Evolutionary conservation across 2,329 filamentous ascomycete species (phyloP).

Genomic region (Talaromyces albobiverticillius): DNA sequence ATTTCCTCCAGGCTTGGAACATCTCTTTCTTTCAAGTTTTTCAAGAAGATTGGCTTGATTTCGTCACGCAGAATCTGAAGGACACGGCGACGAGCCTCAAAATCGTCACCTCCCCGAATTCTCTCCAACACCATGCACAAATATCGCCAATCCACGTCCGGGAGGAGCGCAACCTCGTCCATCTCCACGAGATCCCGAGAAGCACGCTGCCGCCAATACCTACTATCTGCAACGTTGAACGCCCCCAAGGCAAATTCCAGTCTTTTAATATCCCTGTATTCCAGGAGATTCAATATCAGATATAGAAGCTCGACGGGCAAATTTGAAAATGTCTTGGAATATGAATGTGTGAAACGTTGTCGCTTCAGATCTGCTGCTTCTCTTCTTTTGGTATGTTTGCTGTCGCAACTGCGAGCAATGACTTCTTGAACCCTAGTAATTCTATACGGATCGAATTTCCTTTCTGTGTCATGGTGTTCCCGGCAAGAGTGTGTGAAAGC

Average conservation of each 20-base stretch:
- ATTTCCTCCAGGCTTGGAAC: background rate
- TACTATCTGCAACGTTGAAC: background rate
- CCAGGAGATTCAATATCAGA: background rate
- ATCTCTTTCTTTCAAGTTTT: background rate
- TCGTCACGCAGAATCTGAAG: background rate
- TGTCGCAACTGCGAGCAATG: background rate
- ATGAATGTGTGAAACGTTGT: background rate
- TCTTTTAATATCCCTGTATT: background rate
- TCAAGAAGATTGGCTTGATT: background rate
- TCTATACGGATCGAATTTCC: background rate
- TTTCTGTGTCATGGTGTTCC: background rate
- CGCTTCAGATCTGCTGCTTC: background rate
- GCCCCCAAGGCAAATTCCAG: background rate
- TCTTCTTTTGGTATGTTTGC: background rate
- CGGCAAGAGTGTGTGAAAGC: no score
- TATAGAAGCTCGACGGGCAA: background rate
- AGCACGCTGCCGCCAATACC: slow-evolving; percentile 2
- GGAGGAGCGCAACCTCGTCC: background rate
- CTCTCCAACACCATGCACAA: background rate
- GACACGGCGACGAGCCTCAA: background rate
- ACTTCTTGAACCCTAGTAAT: background rate
- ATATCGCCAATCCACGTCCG: background rate
- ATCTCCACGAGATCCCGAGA: background rate
- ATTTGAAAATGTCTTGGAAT: background rate
- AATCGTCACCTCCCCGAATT: background rate